Base-by-base conservation (phyloP, 2,329 filamentous ascomycete species). In the Aureobasidium sp. region DNA sequence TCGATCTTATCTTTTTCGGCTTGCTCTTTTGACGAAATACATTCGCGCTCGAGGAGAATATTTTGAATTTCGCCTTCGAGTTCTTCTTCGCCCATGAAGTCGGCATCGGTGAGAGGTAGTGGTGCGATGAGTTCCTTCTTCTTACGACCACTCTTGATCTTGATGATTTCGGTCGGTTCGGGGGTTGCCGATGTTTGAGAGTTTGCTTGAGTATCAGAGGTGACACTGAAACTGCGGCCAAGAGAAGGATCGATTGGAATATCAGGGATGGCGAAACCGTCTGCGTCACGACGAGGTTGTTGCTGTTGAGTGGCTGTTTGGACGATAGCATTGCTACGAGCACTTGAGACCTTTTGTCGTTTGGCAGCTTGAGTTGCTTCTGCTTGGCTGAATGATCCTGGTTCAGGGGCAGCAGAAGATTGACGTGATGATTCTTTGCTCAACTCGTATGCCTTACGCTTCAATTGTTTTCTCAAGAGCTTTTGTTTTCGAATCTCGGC, bases 401-500 rank as follows among this genome's bases (percentile, higher is more conserved):
- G 27, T 6, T 61, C 65, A 23, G 45, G 59, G 16, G 43, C 43
- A 7, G 42, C 43, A 20, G 65, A 67, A 67, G 70, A 66, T 73
- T 76, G 48, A 29, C 71, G 68, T 3, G 72, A 73, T 16, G 70
- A 70, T n/a, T 47, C 61, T 43, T 23, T 64, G 65, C 62, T 69
- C 53, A 25, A 43, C 27, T 43, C 63, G 25, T 51, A 64, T 25
- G 36, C 71, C 47, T 72, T 66, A 31, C 74, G 73, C 65, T 72
- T 73, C 27, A 68, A 66, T 67, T 76, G 77, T 56, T 72, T 73
- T 29, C 72, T 75, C 29, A 71, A 70, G 47, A 72, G 69, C 31
- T 77, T 78, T 64, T 78, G 71, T 56, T 78, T 75, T 60, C 84
- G 78, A 85, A 80, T 82, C 27, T 87, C 82, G 73, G 91, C 85